phyloP scores from a whole-genome alignment of 2,329 filamentous ascomycete genomes.

The Didymella exigua region DNA sequence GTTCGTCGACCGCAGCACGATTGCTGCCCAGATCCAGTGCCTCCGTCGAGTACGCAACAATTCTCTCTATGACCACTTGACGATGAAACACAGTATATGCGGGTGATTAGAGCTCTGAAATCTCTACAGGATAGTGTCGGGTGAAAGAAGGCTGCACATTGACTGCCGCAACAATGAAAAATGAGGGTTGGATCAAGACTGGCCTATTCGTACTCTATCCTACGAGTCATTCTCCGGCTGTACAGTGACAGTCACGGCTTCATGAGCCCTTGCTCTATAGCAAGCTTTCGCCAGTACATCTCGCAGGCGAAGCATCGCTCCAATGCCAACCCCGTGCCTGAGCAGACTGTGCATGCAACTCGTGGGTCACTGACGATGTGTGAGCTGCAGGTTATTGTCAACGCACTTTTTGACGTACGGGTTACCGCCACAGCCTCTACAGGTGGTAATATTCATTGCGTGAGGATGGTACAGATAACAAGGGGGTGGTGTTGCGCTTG shows the following conservation, averaged over 20 bases:
- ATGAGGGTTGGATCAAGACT: background rate
- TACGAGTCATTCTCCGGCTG: background rate
- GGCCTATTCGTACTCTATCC: background rate
- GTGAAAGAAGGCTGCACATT: no score
- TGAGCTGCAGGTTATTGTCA: background rate
- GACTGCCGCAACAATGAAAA: no score
- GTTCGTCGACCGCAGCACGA: no score
- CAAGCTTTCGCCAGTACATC: background rate
- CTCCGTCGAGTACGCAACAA: no score
- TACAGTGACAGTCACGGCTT: background rate
- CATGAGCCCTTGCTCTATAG: background rate
- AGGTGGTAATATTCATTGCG: conserved; percentile 8
- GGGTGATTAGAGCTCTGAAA: no score
- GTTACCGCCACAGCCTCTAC: conserved; percentile 11
- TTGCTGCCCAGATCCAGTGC: no score
- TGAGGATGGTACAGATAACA: conserved; percentile 11
- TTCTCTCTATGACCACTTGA: no score
- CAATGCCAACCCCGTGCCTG: conserved; percentile 2
- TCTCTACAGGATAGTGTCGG: no score
- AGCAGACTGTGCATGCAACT: conserved; percentile 1
- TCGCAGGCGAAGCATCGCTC: conserved; percentile 6
- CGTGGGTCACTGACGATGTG: conserved; percentile 1
- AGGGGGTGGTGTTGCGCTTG: background rate
- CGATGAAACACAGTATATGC: no score
- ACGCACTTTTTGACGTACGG: background rate